Conservation (phyloP, 2,329 filamentous ascomycete species). For the Trichoderma pleuroti region DNA sequence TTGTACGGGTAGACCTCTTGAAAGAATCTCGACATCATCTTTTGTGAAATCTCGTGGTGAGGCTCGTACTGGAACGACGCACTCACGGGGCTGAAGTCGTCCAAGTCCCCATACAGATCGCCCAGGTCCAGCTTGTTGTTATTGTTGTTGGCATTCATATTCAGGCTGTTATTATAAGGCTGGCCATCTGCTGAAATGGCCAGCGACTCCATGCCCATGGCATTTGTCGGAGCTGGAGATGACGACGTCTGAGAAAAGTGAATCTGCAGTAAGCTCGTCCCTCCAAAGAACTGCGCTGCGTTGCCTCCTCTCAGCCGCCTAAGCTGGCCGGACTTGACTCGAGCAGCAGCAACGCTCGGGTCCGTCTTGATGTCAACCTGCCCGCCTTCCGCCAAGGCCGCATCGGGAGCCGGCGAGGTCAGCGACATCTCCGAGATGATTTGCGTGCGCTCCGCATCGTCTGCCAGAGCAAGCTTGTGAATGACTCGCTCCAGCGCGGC, state of each 20-base stretch:
- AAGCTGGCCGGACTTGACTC: constrained; percentile 34
- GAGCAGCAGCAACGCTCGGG: constrained; percentile 32
- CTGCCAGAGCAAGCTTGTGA: constrained; percentile 40
- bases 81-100: constrained; percentile 22
- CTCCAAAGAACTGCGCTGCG: constrained; percentile 46
- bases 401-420: constrained; percentile 23
- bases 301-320: constrained; percentile 40
- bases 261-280: constrained; percentile 45
- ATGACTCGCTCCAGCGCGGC: constrained; percentile 45
- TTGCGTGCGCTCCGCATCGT: constrained; percentile 38
- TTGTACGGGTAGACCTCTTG: constrained; percentile 46
- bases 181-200: neutral
- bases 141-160: neutral
- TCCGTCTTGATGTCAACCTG: constrained; percentile 26
- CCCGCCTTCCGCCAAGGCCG: constrained; percentile 10
- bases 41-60: constrained; percentile 42
- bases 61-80: constrained; percentile 38
- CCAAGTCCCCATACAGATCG: constrained; percentile 1
- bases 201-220: constrained; percentile 11
- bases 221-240: constrained; percentile 20
- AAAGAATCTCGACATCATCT: constrained; percentile 48
- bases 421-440: constrained; percentile 40
- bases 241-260: constrained; percentile 32
- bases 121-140: neutral
- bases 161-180: neutral